Evolutionary conservation across 345 rosid genomes (phyloP), one percentile per base, ranked within the genome.

Genomic region (Lepidium didymum): DNA sequence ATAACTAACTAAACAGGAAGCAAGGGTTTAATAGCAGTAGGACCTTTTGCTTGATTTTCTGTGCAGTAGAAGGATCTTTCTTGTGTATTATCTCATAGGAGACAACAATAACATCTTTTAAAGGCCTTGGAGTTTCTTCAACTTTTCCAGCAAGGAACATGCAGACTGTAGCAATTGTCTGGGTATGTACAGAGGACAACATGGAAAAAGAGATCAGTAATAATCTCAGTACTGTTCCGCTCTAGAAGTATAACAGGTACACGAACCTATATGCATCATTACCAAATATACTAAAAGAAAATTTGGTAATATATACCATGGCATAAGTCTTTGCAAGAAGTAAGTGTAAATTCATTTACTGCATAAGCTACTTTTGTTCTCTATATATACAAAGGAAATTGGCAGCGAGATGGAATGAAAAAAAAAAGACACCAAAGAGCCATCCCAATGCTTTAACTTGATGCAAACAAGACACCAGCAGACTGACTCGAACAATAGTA

Each of bases 111-210:
- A 94, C 97, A 81, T 87, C 96, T 78, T 89, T 91, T 51, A 89
- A 63, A 9, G 95, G 97, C 64, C 97, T 93, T 27, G 99, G 96
- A 72, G 99, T 94, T 87, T 91, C 99, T 69, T 94, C 97, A 42
- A 94, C 99, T 81, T 91, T 94, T 77, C 96, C 99, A 40, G 99
- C 96, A 58, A 91, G 95, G 76, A 94, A 94, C 99, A 91, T 91
- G 79, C 99, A 94, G 42, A 89, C 96, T 10, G 97, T 91, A 35
- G 95, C 99, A 51, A 91, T 84, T 12, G 88, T 89, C 99, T 94
- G 84, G 16, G 43, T 67, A 52, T 29, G 40, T 38, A 53, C n/a
- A 18, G 36, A 60, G 46, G 34, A 62, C 10, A 68, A 56, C 58
- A 46, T 47, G 47, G 64, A n/a, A 37, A 74, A 47, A 46, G 25